Base-by-base conservation (phyloP, 1,284 basidiomycete species). In the Porogramme epimiltina region DNA sequence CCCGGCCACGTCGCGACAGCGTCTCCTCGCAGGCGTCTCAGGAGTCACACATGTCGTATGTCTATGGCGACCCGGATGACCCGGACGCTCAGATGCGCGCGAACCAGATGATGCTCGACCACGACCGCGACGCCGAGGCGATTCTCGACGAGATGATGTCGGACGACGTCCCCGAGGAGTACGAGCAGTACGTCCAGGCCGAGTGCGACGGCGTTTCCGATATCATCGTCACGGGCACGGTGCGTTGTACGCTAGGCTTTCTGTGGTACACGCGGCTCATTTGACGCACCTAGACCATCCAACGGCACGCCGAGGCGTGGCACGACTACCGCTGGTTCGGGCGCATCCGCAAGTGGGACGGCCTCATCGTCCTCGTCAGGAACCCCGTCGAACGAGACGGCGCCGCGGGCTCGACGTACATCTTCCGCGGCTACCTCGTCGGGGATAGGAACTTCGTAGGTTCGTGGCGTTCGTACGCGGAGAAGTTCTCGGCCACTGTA, bases 361-460 rank as follows among this genome's bases (percentile, higher is more conserved):
- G 87, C 13, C 72, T 89, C 49, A 73, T 89, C 36, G 83, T 81
- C 6, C 72, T 88, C 36, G 66, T 89, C 48, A 74, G 86, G 37
- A 63, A 78, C 33, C 76, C 76, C 16, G 74, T 77, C 45, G 24
- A 50, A 23, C 42, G 31, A 24, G 37, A 53, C 59, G 33, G 59
- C 57, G 28, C 28, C 13, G 15, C 47, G 38, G 37, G 63, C 40
- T 64, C 73, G 10, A 74, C 77, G 64, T 13, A 8, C 8, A 75
- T 89, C 45, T 84, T 90, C 60, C 85, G 82, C 31, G 87, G 87
- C 2, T 89, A 89, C 62, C 55, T 90, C 40, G 75, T 84, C 13
- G 85, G 81, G 0, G 78, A 78, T 13, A 70, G 77, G 56, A 86
- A 79, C 51, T 79, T 89, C 56, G 84, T 87, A 13, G 88, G 87